A percentile compares a stretch with the other conserved stretches of the same genome.
Conservation (phyloP, 2,329 filamentous ascomycete species). For the Trichoderma sp. region DNA sequence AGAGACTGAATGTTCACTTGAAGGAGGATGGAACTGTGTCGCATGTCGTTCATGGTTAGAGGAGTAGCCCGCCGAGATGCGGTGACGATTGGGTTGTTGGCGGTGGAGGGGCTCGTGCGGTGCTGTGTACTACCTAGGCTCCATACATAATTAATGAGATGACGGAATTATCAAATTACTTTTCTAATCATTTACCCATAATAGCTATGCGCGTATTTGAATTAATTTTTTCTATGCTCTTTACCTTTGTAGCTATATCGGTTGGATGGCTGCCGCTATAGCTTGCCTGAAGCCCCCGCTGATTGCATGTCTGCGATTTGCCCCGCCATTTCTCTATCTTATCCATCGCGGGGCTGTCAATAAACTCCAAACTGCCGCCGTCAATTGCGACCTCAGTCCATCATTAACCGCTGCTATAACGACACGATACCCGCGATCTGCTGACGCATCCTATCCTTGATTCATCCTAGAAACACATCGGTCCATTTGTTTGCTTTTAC, state of each 20-base stretch:
- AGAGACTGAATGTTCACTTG: slow-evolving; percentile 63
- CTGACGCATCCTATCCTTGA: too few relatives aligned
- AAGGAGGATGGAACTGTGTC: slow-evolving; percentile 64
- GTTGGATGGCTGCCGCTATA: too few relatives aligned
- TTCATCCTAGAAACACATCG: background rate
- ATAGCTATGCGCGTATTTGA: too few relatives aligned
- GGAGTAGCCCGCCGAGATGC: background rate
- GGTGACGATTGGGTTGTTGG: background rate
- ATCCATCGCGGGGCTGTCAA: slow-evolving; percentile 26
- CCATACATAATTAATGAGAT: background rate
- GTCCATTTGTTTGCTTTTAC: background rate
- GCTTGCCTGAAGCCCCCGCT: slow-evolving; percentile 8
- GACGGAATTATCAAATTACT: background rate
- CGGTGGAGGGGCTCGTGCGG: background rate
- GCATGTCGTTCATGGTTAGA: slow-evolving; percentile 60
- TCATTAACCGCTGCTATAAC: background rate
- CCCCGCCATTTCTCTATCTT: slow-evolving; percentile 35
- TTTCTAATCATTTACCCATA: too few relatives aligned
- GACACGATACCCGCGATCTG: background rate
- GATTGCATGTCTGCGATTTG: slow-evolving; percentile 32
- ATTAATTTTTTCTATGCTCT: too few relatives aligned
- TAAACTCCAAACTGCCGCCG: slow-evolving; percentile 1
- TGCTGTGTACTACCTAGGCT: background rate
- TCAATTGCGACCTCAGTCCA: background rate
- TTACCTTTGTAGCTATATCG: too few relatives aligned